Evolutionary conservation across 352 stramenopile species (phyloP).

Genomic region (Phytopythium chamaehyphon): DNA sequence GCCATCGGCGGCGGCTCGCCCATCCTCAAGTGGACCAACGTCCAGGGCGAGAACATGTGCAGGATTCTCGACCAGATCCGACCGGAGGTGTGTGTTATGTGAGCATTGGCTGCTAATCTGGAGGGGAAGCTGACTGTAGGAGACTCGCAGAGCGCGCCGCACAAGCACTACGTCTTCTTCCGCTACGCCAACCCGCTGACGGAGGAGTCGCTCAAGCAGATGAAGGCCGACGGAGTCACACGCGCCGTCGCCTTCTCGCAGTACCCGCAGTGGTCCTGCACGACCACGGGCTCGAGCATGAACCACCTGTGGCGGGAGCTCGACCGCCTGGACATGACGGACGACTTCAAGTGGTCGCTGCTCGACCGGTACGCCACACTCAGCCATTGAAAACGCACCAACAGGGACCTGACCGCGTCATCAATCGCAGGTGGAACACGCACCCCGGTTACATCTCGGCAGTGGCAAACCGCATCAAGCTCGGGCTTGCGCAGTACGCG

Average conservation of each 20-base stretch:
- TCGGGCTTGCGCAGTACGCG: constrained; percentile 91
- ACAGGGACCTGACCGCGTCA: background rate
- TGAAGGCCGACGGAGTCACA: constrained; percentile 93
- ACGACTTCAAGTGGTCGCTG: constrained; percentile 80
- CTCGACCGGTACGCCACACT: constrained; percentile 45
- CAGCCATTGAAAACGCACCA: background rate
- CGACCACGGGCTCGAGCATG: constrained; percentile 95
- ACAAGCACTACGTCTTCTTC: constrained; percentile 97
- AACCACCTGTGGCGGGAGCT: constrained; percentile 87
- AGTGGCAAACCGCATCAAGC: constrained; percentile 90
- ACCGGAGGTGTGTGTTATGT: constrained; percentile 59
- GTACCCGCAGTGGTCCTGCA: constrained; percentile 99
- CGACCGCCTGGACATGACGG: constrained; percentile 84
- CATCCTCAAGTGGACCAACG: constrained; percentile 97
- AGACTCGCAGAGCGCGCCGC: constrained; percentile 76
- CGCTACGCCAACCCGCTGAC: constrained; percentile 98
- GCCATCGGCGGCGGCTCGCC: constrained; percentile 96
- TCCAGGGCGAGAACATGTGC: constrained; percentile 91
- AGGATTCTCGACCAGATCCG: constrained; percentile 88
- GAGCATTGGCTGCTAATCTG: too few species aligned
- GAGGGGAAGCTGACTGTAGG: too few species aligned
- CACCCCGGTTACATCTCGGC: constrained; percentile 94
- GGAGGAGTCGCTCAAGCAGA: constrained; percentile 94
- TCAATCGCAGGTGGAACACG: constrained; percentile 91
- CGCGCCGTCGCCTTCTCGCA: constrained; percentile 97